Base-by-base conservation (phyloP, 164 flowering plant genomes). In the Chimonanthus praecox region DNA sequence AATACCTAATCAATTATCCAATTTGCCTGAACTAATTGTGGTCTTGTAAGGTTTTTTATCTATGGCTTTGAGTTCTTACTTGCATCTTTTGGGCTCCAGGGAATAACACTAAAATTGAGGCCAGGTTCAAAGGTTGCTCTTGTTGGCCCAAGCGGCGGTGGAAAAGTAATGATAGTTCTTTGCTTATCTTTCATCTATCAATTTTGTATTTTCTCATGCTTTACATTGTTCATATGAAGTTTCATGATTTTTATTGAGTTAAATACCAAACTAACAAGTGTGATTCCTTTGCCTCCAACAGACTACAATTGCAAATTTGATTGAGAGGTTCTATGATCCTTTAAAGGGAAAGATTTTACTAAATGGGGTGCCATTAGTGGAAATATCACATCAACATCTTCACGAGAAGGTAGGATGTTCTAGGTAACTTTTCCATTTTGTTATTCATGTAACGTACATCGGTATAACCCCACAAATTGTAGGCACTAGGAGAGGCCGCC, bases 81-180 rank as follows among this genome's bases (percentile, higher is more conserved):
- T 47, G 6, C 68, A 44, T 66, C 45, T 66, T 44, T 48, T 66
- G 13, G 44, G 46, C 73, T 88, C 64, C 86, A 90, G 97, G 96
- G 98, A 69, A 88, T 94, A 74, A 81, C 90, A 49, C 70, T 94
- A 58, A 94, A 88, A 73, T 77, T 94, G 82, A 78, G 69, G 44
- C 88, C 98, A n/a, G 97, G 97, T 63, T 86, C 97, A 45, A 96
- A 94, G 81, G 90, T 92, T 79, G 99, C 98, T 49, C 94, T 96
- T 71, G 99, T 96, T 77, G 99, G 99, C 66, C 99, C 99, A 70
- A 96, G 97, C 74, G 99, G 99, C 73, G 98, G 99, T 44, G 99
- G 98, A 80, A 94, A 94, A 78, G 99, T 96, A 85, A 79, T 20
- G 15, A 65, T 68, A 47, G 44, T 75, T 20, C 43, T 49, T 16